These are phyloP conservation scores for Rhodotorula sp. DNA, from an alignment of 1,284 basidiomycete species.

Conservation along the genomic window DNA sequence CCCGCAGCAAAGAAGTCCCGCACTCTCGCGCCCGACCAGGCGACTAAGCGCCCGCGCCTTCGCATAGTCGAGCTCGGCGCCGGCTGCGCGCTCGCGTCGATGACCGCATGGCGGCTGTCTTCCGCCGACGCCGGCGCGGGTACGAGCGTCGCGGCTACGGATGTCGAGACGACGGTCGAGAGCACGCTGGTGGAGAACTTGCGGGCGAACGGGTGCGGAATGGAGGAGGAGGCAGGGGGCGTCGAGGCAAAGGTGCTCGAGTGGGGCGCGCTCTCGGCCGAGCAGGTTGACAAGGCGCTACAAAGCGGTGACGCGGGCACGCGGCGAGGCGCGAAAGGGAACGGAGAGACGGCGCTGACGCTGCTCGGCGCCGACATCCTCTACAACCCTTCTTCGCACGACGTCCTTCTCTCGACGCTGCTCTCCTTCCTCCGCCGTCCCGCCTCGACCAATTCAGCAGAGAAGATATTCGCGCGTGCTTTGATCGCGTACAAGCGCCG, in stretches of 20 bases:
- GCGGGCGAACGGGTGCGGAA: conserved; percentile 9
- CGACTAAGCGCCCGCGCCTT: neutral
- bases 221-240: neutral
- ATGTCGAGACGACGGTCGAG: conserved; percentile 40
- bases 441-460: neutral
- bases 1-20: conserved; percentile 3
- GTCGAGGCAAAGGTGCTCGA: conserved; percentile 14
- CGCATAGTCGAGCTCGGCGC: conserved; percentile 44
- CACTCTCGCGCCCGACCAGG: neutral
- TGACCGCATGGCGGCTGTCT: neutral
- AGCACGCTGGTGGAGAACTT: conserved; percentile 38
- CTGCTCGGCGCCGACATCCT: conserved; percentile 44
- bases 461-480: neutral
- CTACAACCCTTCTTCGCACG: conserved; percentile 43
- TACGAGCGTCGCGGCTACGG: conserved; percentile 34
- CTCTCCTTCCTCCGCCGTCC: conserved; percentile 21
- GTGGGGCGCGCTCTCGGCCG: conserved; percentile 21
- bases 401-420: conserved; percentile 38
- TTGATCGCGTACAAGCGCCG: conserved; percentile 42
- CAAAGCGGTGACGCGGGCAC: neutral
- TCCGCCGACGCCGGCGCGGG: neutral
- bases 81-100: conserved; percentile 41
- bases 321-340: too few relatives aligned
- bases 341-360: conserved; percentile 5
- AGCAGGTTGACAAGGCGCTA: neutral